These are phyloP conservation scores for Neostapfia colusana DNA, from an alignment of 176 grass and related monocot species.

Conservation along the genomic window DNA sequence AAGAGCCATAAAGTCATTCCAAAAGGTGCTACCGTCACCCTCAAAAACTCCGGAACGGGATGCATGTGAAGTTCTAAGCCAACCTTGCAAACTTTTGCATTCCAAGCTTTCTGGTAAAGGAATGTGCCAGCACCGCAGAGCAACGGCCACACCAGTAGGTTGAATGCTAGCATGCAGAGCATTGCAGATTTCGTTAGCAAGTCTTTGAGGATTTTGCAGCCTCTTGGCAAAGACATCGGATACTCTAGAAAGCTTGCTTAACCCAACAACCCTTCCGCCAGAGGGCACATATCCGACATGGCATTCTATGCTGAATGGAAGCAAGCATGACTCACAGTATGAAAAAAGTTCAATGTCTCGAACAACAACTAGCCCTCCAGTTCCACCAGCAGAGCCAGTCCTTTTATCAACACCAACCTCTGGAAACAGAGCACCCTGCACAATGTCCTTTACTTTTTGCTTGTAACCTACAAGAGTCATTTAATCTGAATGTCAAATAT, in stretches of 20 bases:
- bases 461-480: constrained; percentile 62
- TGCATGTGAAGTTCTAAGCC: constrained; percentile 54
- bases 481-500: constrained; percentile 26
- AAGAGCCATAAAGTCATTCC: constrained; percentile 77
- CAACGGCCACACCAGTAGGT: constrained; percentile 89
- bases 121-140: constrained; percentile 78
- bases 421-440: constrained; percentile 85
- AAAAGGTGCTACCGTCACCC: constrained; percentile 59
- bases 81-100: constrained; percentile 56
- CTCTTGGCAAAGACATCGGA: constrained; percentile 85
- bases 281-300: constrained; percentile 95
- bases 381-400: constrained; percentile 70
- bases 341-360: constrained; percentile 85
- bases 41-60: constrained; percentile 74
- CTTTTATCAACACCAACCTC: constrained; percentile 74
- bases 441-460: constrained; percentile 76
- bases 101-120: constrained; percentile 72
- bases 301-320: constrained; percentile 81
- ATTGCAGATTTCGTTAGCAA: constrained; percentile 73
- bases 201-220: constrained; percentile 79
- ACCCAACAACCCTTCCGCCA: constrained; percentile 70
- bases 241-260: constrained; percentile 98
- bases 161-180: constrained; percentile 71
- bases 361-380: constrained; percentile 78
- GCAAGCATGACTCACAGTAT: constrained; percentile 90